Conservation (phyloP, 2,329 filamentous ascomycete species). For the Orbilia javanica region DNA sequence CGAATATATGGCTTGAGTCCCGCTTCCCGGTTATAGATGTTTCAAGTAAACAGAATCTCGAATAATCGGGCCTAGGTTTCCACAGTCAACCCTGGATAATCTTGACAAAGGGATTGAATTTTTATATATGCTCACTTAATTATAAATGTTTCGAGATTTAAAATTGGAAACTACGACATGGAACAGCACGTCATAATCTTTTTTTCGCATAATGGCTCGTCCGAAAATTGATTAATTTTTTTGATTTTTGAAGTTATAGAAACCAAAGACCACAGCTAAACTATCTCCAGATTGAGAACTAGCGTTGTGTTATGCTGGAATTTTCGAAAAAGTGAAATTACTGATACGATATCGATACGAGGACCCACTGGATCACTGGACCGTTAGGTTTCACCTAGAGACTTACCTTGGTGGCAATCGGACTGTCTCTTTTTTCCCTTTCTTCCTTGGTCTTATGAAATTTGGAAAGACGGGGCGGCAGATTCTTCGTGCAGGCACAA, state of each 20-base stretch:
- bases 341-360: constrained; percentile 52
- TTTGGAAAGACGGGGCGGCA: constrained; percentile 41
- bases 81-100: constrained; percentile 23
- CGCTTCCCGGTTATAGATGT: constrained; percentile 48
- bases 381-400: constrained; percentile 13
- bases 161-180: constrained; percentile 37
- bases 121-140: constrained; percentile 34
- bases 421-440: constrained; percentile 1
- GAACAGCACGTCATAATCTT: constrained; percentile 34
- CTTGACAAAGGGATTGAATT: constrained; percentile 1
- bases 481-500: constrained; percentile 28
- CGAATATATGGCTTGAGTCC: constrained; percentile 35
- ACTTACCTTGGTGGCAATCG: constrained; percentile 17
- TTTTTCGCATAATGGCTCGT: background rate
- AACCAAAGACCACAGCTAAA: background rate
- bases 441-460: constrained; percentile 16
- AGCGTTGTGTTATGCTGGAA: constrained; percentile 1
- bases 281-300: background rate
- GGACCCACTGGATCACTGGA: constrained; percentile 9
- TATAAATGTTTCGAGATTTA: constrained; percentile 58
- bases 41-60: constrained; percentile 43
- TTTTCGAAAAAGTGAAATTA: constrained; percentile 27
- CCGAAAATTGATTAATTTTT: constrained; percentile 1
- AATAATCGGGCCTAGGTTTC: constrained; percentile 45
- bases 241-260: background rate